These are phyloP conservation scores for Rhodotorula sp. DNA, from an alignment of 1,284 basidiomycete species.

Conservation along the genomic window DNA sequence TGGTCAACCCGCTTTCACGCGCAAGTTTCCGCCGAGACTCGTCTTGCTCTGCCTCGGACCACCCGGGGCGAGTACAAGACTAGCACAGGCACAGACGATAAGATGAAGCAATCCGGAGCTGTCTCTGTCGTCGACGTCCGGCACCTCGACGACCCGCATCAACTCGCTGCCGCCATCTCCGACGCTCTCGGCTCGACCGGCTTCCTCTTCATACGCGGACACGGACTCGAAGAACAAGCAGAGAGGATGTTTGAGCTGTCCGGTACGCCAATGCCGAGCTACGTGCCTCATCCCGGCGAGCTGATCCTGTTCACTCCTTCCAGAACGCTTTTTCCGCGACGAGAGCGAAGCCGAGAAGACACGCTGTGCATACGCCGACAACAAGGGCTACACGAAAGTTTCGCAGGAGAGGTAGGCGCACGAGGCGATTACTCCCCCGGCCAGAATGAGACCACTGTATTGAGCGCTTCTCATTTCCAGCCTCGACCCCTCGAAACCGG, in stretches of 20 bases:
- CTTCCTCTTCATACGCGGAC: constrained; percentile 29
- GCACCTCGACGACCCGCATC: neutral
- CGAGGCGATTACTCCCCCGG: too few relatives aligned
- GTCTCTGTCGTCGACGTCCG: constrained; percentile 31
- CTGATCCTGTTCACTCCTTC: neutral
- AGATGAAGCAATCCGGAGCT: neutral
- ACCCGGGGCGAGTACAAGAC: too few relatives aligned
- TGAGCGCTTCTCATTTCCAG: too few relatives aligned
- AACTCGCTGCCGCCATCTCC: constrained; percentile 26
- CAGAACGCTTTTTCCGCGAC: constrained; percentile 33
- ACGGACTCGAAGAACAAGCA: constrained; percentile 32
- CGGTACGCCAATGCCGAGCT: neutral
- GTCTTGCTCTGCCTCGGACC: neutral
- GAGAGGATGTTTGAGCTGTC: constrained; percentile 31
- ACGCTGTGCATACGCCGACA: constrained; percentile 23
- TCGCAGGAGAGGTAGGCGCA: constrained; percentile 27
- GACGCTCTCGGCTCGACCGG: constrained; percentile 16
- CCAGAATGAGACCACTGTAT: too few relatives aligned
- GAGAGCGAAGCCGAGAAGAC: constrained; percentile 33
- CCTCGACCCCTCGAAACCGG: constrained; percentile 31
- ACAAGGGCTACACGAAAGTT: constrained; percentile 34
- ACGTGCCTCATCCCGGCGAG: accelerated
- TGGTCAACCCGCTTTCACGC: neutral
- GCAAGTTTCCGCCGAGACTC: neutral
- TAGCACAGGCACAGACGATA: too few relatives aligned